Percentiles rank a stretch among this genome's conserved stretches.
Conservation (phyloP, 306 rosid species). For the Luffa acutangula region DNA sequence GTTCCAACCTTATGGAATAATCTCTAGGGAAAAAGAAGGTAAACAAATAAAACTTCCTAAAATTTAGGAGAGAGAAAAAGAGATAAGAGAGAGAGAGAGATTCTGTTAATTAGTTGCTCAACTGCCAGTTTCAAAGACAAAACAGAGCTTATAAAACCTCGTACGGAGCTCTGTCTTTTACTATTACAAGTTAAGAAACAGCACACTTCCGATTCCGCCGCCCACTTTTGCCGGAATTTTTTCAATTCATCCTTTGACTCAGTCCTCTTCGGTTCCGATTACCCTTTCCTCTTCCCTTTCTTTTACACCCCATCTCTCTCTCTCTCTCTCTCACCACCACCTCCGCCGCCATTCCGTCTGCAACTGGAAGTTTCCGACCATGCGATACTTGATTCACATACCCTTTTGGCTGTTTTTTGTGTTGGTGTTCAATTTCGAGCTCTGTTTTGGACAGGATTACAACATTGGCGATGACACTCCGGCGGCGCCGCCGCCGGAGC, state of each 20-base stretch:
- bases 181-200: neutral
- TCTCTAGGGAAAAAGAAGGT: neutral
- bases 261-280: neutral
- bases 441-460: constrained; percentile 29
- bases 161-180: neutral
- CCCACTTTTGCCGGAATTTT: neutral
- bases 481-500: constrained; percentile 9
- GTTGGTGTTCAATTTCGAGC: constrained; percentile 1
- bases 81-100: neutral
- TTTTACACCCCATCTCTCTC: neutral
- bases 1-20: neutral
- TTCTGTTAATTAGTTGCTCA: neutral
- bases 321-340: neutral
- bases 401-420: neutral
- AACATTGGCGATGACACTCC: neutral
- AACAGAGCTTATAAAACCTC: neutral
- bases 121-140: neutral
- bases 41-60: neutral
- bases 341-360: neutral
- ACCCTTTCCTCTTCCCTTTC: neutral
- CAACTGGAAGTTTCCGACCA: constrained; percentile 1
- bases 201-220: neutral
- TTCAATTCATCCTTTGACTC: neutral
- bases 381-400: neutral
- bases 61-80: neutral